A percentile compares a stretch with the other conserved stretches of the same genome.
Evolutionary conservation across 164 flowering plant genomes (phyloP).

Genomic region (Dillenia suffruticosa): DNA sequence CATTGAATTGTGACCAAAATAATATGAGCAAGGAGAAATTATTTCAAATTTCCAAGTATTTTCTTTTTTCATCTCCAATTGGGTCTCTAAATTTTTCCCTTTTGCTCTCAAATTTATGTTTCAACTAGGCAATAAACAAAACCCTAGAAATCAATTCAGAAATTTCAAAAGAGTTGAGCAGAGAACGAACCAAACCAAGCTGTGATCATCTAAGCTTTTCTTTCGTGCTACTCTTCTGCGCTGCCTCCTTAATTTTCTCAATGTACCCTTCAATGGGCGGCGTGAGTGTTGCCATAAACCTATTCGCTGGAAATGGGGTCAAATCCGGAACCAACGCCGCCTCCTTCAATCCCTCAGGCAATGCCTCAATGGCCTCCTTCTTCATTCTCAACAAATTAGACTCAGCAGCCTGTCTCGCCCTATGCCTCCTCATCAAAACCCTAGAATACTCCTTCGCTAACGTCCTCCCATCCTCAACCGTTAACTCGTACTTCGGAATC

Average conservation of each 20-base stretch:
- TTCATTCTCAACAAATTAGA: conserved; percentile 44
- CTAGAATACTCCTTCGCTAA: conserved; percentile 87
- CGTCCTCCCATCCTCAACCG: conserved; percentile 80
- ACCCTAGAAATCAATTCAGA: too few relatives aligned
- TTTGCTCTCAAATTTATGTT: too few relatives aligned
- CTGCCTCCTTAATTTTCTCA: conserved; percentile 69
- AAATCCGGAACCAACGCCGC: conserved; percentile 78
- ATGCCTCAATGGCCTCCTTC: conserved; percentile 85
- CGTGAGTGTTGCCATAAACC: conserved; percentile 83
- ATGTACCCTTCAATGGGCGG: conserved; percentile 90
- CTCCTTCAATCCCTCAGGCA: conserved; percentile 61
- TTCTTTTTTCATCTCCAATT: too few relatives aligned
- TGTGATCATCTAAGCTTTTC: conserved; percentile 62
- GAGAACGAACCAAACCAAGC: conserved; percentile 6
- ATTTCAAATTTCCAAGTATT: too few relatives aligned
- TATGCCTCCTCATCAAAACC: conserved; percentile 71
- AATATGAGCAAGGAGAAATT: too few relatives aligned
- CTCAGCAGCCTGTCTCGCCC: conserved; percentile 77
- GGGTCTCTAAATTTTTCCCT: too few relatives aligned
- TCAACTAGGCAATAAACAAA: too few relatives aligned
- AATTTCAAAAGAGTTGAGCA: too few relatives aligned
- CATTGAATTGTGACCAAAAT: too few relatives aligned
- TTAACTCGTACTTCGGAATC: conserved; percentile 77
- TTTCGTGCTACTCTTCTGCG: conserved; percentile 38
- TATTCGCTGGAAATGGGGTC: conserved; percentile 63